Base-by-base conservation (phyloP, 1,284 basidiomycete genomes). In the Rhodotorula glutinis region DNA sequence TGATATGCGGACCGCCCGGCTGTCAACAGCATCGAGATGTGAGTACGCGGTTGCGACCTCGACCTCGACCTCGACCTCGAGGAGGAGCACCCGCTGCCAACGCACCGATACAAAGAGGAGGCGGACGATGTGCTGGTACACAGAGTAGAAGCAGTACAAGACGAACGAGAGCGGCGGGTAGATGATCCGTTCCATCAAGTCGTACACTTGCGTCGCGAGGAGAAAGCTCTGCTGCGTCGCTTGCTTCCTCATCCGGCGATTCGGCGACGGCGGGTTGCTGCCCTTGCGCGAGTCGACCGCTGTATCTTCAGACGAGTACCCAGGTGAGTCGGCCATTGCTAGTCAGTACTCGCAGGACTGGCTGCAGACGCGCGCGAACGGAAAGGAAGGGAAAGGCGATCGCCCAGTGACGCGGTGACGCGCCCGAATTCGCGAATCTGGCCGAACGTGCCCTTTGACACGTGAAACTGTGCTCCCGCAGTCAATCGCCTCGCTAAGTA, bases 61-160 rank as follows among this genome's bases (percentile, higher is more conserved):
- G n/a, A n/a, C n/a, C n/a, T n/a, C n/a, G n/a, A n/a, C n/a, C n/a
- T n/a, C n/a, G n/a, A n/a, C n/a, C n/a, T n/a, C n/a, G n/a, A n/a
- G n/a, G n/a, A n/a, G n/a, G n/a, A n/a, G n/a, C n/a, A n/a, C n/a
- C n/a, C n/a, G n/a, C n/a, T n/a, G n/a, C n/a, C n/a, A 2, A 54
- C 57, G 43, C 27, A 62, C 65, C 13, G 56, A 21, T 9, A 56
- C 44, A 43, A 67, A 67, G 33, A 67, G 8, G 41, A 55, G 19
- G n/a, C 33, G 30, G 27, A 62, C 3, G n/a, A 38, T 14, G 3
- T 33, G 23, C 25, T 67, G 65, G 38, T 67, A 67, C 17, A 62
- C 2, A 4, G 7, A 1, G 53, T 67, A 60, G 60, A 57, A 19
- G 11, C 3, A 3, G 17, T 19, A 30, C 17, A 19, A 8, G 33